Conservation (phyloP, 2,329 filamentous ascomycete species). For the Cercospora sojina region DNA sequence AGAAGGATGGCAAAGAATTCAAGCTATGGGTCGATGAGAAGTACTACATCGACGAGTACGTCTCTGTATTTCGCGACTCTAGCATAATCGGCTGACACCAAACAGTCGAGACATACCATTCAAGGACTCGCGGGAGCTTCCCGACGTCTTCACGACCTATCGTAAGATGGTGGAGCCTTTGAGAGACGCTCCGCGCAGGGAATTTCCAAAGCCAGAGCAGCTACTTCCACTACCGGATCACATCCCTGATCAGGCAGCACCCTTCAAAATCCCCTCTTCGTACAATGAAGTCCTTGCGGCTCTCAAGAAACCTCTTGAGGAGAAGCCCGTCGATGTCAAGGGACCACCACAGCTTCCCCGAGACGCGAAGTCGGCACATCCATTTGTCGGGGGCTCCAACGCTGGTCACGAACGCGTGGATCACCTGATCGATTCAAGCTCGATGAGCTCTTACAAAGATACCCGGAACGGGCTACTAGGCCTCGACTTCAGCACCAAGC, state of each 20-base stretch:
- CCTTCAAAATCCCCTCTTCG: slow-evolving; percentile 62
- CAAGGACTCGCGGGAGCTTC: slow-evolving; percentile 58
- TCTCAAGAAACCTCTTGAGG: slow-evolving; percentile 59
- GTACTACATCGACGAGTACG: slow-evolving; percentile 76
- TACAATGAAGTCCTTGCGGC: slow-evolving; percentile 55
- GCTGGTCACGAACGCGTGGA: slow-evolving; percentile 58
- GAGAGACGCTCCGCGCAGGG: slow-evolving; percentile 60
- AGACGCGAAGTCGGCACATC: slow-evolving; percentile 59
- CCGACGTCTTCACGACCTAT: slow-evolving; percentile 74
- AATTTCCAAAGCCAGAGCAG: slow-evolving; percentile 54
- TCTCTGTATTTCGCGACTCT: slow-evolving; percentile 24
- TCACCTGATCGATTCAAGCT: slow-evolving; percentile 61
- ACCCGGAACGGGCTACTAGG: slow-evolving; percentile 72
- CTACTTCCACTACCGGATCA: slow-evolving; percentile 60
- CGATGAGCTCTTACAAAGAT: slow-evolving; percentile 64
- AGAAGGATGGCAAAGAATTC: slow-evolving; percentile 57
- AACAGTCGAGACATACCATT: slow-evolving; percentile 63
- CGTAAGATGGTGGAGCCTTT: slow-evolving; percentile 72
- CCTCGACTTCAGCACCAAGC: slow-evolving; percentile 69
- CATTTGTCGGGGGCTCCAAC: slow-evolving; percentile 67
- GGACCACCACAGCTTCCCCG: slow-evolving; percentile 55
- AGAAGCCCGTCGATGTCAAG: slow-evolving; percentile 41
- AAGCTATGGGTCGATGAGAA: slow-evolving; percentile 72
- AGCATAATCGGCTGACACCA: not conserved
- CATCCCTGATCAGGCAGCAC: slow-evolving; percentile 59